Evolutionary conservation across 371 early-diverging fungal genomes (phyloP), one percentile per base, ranked within the genome.

Genomic region (Mortierella sp.): DNA sequence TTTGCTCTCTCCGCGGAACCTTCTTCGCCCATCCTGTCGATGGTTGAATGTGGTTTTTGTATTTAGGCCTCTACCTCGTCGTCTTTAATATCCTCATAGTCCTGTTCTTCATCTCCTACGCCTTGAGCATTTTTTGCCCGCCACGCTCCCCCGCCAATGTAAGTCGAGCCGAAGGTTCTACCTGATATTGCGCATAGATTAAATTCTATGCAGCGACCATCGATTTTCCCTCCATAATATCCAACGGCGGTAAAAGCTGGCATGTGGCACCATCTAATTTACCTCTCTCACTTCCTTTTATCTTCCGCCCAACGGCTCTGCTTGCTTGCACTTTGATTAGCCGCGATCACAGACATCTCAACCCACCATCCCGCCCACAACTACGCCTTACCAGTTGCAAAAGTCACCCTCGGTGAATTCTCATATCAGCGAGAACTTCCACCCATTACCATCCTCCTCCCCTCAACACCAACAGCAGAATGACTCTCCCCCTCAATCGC

Each of bases 101-200:
- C 7, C 70, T 85, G 0, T 85, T 77, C 72, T 74, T 81, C n/a
- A 60, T 81, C 29, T 85, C 85, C 16, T 85, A 81, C 43, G 79
- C 79, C n/a, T 54, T 76, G 49, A 79, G 81, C 46, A 76, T 85
- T 51, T 78, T 74, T 71, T 65, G 82, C 16, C 63, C 68, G 11
- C 85, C 85, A 41, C 77, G 85, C 38, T 79, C 81, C 7, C 78
- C 85, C 8, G 54, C 68, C 49, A 81, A 81, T 71, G 85, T 76
- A 81, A 75, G 81, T 74, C n/a, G n/a, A 27, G 41, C 1, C 48
- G 48, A 18, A 12, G 0, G n/a, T 16, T 46, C 35, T 41, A 35
- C 7, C 12, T 24, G 44, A 35, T 11, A 24, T 21, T 41, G 49
- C 21, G 54, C 35, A 46, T 46, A n/a, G 48, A 43, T 71, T 48